Conservation (phyloP, 805 yeast species). For the Metschnikowia colocasiae region DNA sequence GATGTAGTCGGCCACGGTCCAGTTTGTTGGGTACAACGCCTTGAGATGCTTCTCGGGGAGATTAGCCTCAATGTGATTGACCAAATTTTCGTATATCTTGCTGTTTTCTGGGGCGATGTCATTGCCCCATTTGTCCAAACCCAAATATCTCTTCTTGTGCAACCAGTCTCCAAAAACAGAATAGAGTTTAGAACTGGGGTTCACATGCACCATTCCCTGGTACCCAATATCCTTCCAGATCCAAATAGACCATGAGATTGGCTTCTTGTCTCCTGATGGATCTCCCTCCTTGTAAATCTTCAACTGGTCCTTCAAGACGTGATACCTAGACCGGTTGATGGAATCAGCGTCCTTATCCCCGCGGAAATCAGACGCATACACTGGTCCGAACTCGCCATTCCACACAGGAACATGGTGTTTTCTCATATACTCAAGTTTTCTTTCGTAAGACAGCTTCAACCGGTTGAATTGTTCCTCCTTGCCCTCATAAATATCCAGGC, state of each 20-base stretch:
- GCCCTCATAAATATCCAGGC: conserved; percentile 32
- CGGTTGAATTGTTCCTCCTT: conserved; percentile 32
- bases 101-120: conserved; percentile 41
- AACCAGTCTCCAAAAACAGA: conserved; percentile 41
- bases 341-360: conserved; percentile 38
- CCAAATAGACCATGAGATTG: conserved; percentile 53
- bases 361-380: conserved; percentile 41
- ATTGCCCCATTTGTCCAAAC: conserved; percentile 50
- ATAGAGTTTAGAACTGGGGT: conserved; percentile 43
- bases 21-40: conserved; percentile 39
- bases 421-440: conserved; percentile 43
- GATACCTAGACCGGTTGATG: conserved; percentile 39
- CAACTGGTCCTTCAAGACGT: conserved; percentile 45
- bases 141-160: conserved; percentile 40
- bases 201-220: conserved; percentile 47
- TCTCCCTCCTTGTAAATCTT: conserved; percentile 42
- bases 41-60: conserved; percentile 40
- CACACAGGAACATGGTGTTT: conserved; percentile 45
- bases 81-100: conserved; percentile 33
- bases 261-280: conserved; percentile 44
- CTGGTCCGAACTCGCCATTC: conserved; percentile 55
- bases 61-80: conserved; percentile 34
- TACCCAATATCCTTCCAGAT: conserved; percentile 51
- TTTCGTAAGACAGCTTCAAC: conserved; percentile 35
- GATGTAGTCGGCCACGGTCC: conserved; percentile 37